A percentile compares a stretch with the other conserved stretches of the same genome.
phyloP scores from a whole-genome alignment of 345 rosid species.

The Pistacia vera region DNA sequence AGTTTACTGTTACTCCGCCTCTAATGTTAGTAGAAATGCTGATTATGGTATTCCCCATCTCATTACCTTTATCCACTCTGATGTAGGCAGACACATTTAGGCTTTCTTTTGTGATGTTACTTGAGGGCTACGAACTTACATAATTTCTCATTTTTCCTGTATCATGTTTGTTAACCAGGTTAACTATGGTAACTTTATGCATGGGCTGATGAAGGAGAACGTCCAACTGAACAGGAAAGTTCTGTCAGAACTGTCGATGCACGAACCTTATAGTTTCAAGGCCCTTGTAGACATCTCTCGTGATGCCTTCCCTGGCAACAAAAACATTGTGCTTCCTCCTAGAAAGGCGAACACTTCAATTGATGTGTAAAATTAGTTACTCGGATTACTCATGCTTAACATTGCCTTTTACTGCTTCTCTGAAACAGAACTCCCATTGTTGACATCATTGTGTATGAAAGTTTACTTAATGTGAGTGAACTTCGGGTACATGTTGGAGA shows the following conservation, averaged over 20 bases:
- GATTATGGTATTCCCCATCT: not conserved
- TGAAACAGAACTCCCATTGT: not conserved
- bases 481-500: not conserved
- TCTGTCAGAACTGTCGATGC: conserved; percentile 82
- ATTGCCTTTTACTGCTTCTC: not conserved
- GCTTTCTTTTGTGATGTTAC: not conserved
- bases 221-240: conserved; percentile 91
- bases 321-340: conserved; percentile 62
- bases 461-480: not conserved
- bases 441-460: not conserved
- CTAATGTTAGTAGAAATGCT: not conserved
- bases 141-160: not conserved
- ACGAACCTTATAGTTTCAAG: conserved; percentile 89
- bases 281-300: conserved; percentile 87
- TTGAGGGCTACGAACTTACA: not conserved
- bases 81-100: not conserved
- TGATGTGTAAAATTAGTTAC: conserved; percentile 39
- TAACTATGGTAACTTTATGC: conserved; percentile 89
- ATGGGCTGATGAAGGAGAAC: conserved; percentile 92
- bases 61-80: not conserved
- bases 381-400: not conserved
- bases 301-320: conserved; percentile 86
- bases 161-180: conserved; percentile 44
- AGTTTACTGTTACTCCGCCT: not conserved
- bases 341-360: conserved; percentile 60